Percentiles rank a stretch among this genome's conserved stretches.
Conservation (phyloP, 78 protist genomes). For the Cavenderia fasciculata region DNA sequence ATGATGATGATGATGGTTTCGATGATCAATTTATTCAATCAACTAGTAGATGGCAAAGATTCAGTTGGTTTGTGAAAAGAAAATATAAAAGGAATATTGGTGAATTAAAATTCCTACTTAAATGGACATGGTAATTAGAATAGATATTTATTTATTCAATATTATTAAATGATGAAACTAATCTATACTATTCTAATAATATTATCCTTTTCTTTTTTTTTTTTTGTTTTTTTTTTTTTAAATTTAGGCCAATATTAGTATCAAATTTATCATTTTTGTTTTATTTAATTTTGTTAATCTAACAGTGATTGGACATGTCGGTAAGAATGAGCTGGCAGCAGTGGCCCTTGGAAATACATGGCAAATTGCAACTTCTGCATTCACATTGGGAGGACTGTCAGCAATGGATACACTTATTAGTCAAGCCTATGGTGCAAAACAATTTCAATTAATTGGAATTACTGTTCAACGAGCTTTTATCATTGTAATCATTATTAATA, state of each 20-base stretch:
- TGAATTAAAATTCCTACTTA: slow-evolving; percentile 22
- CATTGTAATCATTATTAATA: neutral
- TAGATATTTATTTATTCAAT: no score
- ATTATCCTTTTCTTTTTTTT: no score
- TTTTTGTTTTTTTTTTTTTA: no score
- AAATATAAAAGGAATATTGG: no score
- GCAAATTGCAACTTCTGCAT: slow-evolving; percentile 19
- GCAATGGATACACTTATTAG: slow-evolving; percentile 66
- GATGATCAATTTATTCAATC: no score
- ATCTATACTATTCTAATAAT: no score
- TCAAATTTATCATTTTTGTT: slow-evolving; percentile 28
- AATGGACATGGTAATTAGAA: slow-evolving; percentile 71
- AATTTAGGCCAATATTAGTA: slow-evolving; percentile 51
- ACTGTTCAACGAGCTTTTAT: slow-evolving; percentile 40
- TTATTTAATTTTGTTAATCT: slow-evolving; percentile 45
- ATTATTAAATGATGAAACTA: no score
- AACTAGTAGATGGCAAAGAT: no score
- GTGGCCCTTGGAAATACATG: slow-evolving; percentile 60
- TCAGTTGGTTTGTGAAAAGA: no score
- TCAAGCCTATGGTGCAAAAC: slow-evolving; percentile 67
- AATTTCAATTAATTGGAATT: slow-evolving; percentile 27
- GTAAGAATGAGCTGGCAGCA: slow-evolving; percentile 38
- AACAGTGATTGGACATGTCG: slow-evolving; percentile 27
- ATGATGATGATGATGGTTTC: no score
- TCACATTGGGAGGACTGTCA: slow-evolving; percentile 36